Percentiles rank a stretch among this genome's conserved stretches.
These are phyloP conservation scores for Gaultheria prostrata DNA, from an alignment of 148 eudicot species.

Conservation along the genomic window DNA sequence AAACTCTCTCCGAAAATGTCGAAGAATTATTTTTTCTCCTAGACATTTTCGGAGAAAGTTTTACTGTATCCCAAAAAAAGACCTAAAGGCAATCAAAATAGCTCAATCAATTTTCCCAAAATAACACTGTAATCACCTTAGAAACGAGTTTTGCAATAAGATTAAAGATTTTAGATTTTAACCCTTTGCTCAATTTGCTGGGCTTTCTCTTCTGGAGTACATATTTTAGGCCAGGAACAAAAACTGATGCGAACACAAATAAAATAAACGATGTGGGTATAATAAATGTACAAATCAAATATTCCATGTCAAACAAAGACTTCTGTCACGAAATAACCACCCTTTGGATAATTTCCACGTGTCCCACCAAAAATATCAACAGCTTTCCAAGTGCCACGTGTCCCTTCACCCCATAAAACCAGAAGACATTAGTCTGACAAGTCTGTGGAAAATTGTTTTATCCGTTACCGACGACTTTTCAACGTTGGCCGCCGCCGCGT, in stretches of 20 bases:
- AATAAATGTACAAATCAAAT: not conserved
- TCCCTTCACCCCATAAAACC: not conserved
- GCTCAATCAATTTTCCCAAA: too few species aligned
- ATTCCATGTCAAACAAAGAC: not conserved
- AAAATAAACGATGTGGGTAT: too few species aligned
- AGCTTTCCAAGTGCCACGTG: constrained; percentile 8
- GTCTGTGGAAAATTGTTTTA: not conserved
- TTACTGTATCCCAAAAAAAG: too few species aligned
- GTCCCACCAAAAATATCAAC: not conserved
- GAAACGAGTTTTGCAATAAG: not conserved
- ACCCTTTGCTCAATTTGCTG: not conserved
- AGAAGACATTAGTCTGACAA: not conserved
- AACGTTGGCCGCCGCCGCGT: not conserved
- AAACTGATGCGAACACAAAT: too few species aligned
- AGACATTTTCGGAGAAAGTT: too few species aligned
- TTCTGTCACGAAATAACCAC: not conserved
- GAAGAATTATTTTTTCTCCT: too few species aligned
- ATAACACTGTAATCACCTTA: too few species aligned
- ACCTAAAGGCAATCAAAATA: too few species aligned
- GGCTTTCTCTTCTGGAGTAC: too few species aligned
- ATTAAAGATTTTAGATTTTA: too few species aligned
- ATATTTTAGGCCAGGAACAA: too few species aligned
- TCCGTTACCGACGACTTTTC: not conserved
- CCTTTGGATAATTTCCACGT: not conserved
- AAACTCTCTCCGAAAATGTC: too few species aligned